Evolutionary conservation across 169 alveolate species (phyloP), one percentile per base, ranked within the genome.

Genomic region (Babesia sp.): DNA sequence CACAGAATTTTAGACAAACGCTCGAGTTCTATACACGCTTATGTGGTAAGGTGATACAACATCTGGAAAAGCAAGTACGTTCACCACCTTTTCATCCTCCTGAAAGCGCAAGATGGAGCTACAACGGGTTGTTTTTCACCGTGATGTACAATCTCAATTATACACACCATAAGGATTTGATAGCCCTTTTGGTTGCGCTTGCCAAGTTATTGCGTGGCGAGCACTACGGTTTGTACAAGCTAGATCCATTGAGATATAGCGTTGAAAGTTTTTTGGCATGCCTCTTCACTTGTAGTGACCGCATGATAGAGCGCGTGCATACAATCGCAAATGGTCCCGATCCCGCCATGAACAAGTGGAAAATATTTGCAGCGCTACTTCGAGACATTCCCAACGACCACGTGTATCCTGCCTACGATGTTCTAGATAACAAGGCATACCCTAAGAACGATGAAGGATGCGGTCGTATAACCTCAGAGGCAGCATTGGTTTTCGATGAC

Each of bases 41-140:
- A 6, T 67, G 79, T 50, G 85, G 85, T 24, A 64, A 41, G 58
- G 50, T 76, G 29, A 39, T 68, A 22, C 69, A 67, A 56, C 79
- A 63, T 34, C 56, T 76, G 44, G 46, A 63, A 22, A 76, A 66
- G 64, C 79, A 76, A 26, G 44, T 9, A 11, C 29, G 18, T 18
- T 18, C 61, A 12, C 61, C 72, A 11, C 16, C 5, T 9, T 11
- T 28, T n/a, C 37, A 2, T 20, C 22, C 42, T 20, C 44, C 33
- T 0, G 70, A 69, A 8, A 29, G 50, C 29, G 56, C 84, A 29
- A 29, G 56, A 34, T 76, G 85, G 85, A 39, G 28, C 24, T 74
- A 50, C 56, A 55, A 44, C 34, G 85, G 85, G 44, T 42, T 74
- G 2, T 63, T 69, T 26, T 74, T 74, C 44, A 57, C 60, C 20